A percentile compares a stretch with the other conserved stretches of the same genome.
phyloP scores from a whole-genome alignment of 495 filamentous ascomycete species.

The Podospora bellae-mahoneyi region DNA sequence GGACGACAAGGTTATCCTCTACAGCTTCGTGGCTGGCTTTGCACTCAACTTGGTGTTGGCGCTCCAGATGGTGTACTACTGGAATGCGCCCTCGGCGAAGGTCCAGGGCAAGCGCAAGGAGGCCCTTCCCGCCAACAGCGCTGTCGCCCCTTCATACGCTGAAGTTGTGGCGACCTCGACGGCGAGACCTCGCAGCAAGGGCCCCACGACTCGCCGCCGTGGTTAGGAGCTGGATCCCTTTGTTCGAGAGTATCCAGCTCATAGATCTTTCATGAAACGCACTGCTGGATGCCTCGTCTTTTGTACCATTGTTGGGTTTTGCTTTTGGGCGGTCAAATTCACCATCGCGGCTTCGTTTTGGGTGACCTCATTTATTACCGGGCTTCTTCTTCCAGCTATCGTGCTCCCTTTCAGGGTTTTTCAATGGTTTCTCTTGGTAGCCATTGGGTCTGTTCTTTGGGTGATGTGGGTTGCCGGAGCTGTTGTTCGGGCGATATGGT shows the following conservation, averaged over 20 bases:
- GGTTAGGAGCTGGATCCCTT: conserved; percentile 33
- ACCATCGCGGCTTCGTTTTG: too few species aligned
- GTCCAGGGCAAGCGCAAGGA: conserved; percentile 49
- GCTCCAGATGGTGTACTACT: conserved; percentile 92
- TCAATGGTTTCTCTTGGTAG: too few species aligned
- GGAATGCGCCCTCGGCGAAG: conserved; percentile 69
- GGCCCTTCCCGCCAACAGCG: conserved; percentile 10
- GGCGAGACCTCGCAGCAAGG: conserved; percentile 45
- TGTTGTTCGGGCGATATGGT: too few species aligned
- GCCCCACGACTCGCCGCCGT: conserved; percentile 52
- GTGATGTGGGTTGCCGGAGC: too few species aligned
- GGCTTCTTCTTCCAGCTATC: too few species aligned
- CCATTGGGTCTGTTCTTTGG: too few species aligned
- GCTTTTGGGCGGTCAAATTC: too few species aligned
- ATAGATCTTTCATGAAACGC: too few species aligned
- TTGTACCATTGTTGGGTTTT: too few species aligned
- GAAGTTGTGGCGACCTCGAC: conserved; percentile 33
- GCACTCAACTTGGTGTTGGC: conserved; percentile 82
- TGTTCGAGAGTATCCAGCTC: background rate
- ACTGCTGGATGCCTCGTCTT: too few species aligned
- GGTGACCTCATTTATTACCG: too few species aligned
- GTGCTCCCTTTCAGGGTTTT: too few species aligned
- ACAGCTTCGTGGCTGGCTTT: conserved; percentile 87
- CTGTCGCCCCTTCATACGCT: background rate
- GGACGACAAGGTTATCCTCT: conserved; percentile 89